Conservation (phyloP, 371 early-diverging fungal genomes). For the Funneliformis caledonium region DNA sequence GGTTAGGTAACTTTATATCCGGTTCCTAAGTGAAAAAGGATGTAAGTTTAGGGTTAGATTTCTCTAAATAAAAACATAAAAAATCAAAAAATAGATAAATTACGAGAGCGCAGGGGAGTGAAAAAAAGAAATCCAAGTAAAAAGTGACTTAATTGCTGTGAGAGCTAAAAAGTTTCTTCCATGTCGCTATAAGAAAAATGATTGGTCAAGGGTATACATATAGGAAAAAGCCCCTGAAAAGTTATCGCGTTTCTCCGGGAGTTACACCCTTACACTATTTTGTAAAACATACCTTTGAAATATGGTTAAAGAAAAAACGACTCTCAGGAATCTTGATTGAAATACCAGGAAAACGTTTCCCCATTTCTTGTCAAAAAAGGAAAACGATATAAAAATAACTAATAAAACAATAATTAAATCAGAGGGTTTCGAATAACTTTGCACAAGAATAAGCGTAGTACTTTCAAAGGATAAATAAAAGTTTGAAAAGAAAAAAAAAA, state of each 20-base stretch:
- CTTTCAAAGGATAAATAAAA: no score
- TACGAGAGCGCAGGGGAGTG: not conserved
- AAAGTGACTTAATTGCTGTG: not conserved
- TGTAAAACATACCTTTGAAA: constrained; percentile 30
- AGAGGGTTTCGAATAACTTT: no score
- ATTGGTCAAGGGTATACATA: not conserved
- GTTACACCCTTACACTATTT: not conserved
- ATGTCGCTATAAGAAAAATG: not conserved
- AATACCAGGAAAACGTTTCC: constrained; percentile 23
- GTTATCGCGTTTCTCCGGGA: not conserved
- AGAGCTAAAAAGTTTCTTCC: not conserved
- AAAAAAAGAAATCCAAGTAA: not conserved
- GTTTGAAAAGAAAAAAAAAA: no score
- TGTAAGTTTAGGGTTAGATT: not conserved
- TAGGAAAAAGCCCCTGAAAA: not conserved
- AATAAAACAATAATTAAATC: not conserved
- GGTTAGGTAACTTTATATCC: not conserved
- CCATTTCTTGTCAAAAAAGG: constrained; percentile 18
- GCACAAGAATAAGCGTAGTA: no score
- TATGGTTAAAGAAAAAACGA: constrained; percentile 3
- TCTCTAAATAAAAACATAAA: not conserved
- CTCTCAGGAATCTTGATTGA: constrained; percentile 24
- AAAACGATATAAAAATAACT: not conserved
- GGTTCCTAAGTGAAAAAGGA: constrained; percentile 1
- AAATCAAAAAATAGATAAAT: not conserved